Conservation (phyloP, 176 grass and related monocot species). For the Coix lacrymajobi region DNA sequence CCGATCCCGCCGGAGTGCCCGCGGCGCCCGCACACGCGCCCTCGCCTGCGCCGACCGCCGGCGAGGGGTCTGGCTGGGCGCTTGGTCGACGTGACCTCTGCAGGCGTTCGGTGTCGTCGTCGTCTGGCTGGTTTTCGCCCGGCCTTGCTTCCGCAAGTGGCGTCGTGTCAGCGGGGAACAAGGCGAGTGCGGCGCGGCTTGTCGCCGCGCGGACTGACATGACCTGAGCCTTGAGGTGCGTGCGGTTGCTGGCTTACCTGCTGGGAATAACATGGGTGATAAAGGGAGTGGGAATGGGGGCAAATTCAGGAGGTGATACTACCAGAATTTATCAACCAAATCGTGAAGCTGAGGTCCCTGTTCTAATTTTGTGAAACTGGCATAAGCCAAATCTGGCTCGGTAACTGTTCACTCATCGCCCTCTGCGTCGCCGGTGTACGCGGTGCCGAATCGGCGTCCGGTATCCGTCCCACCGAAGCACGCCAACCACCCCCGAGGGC, state of each 20-base stretch:
- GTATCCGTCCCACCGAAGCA: neutral
- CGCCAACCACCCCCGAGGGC: neutral
- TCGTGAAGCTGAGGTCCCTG: neutral
- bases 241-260: neutral
- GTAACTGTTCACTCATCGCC: neutral
- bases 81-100: neutral
- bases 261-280: neutral
- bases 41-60: neutral
- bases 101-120: neutral
- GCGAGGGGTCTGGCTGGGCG: neutral
- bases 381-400: neutral
- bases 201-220: constrained; percentile 18
- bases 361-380: neutral
- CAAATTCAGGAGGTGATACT: neutral
- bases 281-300: neutral
- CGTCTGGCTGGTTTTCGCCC: neutral
- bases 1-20: neutral
- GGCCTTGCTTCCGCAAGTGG: neutral
- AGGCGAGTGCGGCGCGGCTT: constrained; percentile 7
- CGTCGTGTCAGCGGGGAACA: neutral
- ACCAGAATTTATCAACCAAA: neutral
- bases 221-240: constrained; percentile 41
- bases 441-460: neutral
- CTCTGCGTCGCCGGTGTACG: neutral
- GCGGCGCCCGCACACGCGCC: neutral